A percentile compares a stretch with the other conserved stretches of the same genome.
Evolutionary conservation across 306 rosid genomes (phyloP).

Genomic region (Sicyos edulis): DNA sequence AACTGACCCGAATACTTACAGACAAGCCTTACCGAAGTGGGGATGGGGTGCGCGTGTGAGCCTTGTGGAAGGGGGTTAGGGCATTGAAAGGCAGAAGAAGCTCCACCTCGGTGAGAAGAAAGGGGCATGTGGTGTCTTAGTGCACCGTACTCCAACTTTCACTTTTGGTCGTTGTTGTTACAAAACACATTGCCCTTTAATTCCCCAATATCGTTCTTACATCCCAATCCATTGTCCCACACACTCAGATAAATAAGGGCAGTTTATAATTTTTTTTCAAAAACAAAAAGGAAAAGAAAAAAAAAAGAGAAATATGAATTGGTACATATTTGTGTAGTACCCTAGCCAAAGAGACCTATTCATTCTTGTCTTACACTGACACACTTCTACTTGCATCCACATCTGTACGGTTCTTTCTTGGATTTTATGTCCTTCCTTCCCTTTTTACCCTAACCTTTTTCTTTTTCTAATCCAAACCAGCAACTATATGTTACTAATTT

Average conservation of each 20-base stretch:
- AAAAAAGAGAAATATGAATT: not conserved
- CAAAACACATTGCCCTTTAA: not conserved
- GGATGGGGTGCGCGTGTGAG: too few species aligned
- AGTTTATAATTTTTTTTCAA: too few species aligned
- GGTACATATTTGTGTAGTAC: not conserved
- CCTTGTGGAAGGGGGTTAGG: too few species aligned
- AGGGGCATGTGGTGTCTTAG: slow-evolving; percentile 15
- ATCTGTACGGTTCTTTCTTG: slow-evolving; percentile 3
- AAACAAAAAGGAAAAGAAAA: not conserved
- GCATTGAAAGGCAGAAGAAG: too few species aligned
- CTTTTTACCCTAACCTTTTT: too few species aligned
- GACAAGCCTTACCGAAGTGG: too few species aligned
- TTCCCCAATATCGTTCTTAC: not conserved
- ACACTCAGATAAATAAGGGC: not conserved
- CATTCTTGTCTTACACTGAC: too few species aligned
- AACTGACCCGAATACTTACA: too few species aligned
- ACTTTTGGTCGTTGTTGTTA: slow-evolving; percentile 11
- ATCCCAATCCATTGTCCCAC: not conserved
- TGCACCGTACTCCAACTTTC: slow-evolving; percentile 16
- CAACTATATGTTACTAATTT: too few species aligned
- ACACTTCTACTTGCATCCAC: slow-evolving; percentile 6
- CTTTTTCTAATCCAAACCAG: too few species aligned
- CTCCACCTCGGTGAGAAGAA: slow-evolving; percentile 8
- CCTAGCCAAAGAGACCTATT: not conserved
- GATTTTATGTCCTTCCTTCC: slow-evolving; percentile 10